Percentiles rank a stretch among this genome's conserved stretches.
These are phyloP conservation scores for Ceratobasidium sp. DNA, from an alignment of 1,284 basidiomycete species.

Conservation along the genomic window DNA sequence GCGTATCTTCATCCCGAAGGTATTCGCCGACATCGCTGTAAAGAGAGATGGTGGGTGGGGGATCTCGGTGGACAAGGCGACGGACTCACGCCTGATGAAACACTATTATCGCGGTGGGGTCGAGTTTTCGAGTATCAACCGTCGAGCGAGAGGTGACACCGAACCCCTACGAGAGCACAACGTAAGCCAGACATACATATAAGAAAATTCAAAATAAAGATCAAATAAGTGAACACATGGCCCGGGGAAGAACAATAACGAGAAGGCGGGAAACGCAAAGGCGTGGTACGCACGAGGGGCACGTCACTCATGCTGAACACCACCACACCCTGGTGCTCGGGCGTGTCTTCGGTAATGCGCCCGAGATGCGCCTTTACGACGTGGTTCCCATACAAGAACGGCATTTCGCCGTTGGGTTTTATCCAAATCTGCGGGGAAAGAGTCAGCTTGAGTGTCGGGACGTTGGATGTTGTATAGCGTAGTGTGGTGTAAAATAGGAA, in stretches of 20 bases:
- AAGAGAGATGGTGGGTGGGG: slow-evolving; percentile 3
- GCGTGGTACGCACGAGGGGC: slow-evolving; percentile 69
- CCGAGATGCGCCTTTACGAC: slow-evolving; percentile 98
- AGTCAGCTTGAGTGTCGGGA: slow-evolving; percentile 1
- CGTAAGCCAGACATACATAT: slow-evolving; percentile 33
- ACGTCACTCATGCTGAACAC: slow-evolving; percentile 95
- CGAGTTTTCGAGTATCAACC: slow-evolving; percentile 93
- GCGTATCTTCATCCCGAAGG: slow-evolving; percentile 83
- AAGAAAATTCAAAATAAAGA: slow-evolving; percentile 34
- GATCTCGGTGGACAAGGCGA: background rate
- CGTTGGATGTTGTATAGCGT: background rate
- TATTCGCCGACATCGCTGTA: slow-evolving; percentile 95
- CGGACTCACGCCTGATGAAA: slow-evolving; percentile 94
- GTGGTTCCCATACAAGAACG: slow-evolving; percentile 98
- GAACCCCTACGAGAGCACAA: slow-evolving; percentile 72
- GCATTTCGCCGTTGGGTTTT: slow-evolving; percentile 99
- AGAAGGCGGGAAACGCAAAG: slow-evolving; percentile 32
- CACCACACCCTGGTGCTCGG: slow-evolving; percentile 98
- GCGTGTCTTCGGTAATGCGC: slow-evolving; percentile 98
- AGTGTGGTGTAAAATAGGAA: too few relatives aligned
- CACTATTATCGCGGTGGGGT: slow-evolving; percentile 97
- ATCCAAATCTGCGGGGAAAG: slow-evolving; percentile 85
- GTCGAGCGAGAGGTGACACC: slow-evolving; percentile 97
- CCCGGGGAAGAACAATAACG: slow-evolving; percentile 17
- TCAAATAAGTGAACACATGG: slow-evolving; percentile 11